Evolutionary conservation across 129 eudicot genomes (phyloP).

Genomic region (Centaurea solstitialis): DNA sequence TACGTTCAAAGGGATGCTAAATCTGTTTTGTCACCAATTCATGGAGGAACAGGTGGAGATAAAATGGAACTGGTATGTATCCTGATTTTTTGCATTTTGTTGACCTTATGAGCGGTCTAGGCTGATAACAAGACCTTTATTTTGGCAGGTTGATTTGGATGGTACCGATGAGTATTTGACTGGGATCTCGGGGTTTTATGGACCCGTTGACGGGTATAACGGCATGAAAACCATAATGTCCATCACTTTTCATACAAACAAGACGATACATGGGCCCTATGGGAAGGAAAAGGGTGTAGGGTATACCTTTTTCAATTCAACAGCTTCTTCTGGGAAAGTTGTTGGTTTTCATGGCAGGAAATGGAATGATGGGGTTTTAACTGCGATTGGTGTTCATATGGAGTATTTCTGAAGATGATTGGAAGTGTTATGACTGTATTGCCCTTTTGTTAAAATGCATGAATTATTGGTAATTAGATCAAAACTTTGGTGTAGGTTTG

Average conservation of each 20-base stretch:
- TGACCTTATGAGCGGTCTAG: too few relatives aligned
- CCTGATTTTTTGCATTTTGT: too few relatives aligned
- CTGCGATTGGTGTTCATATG: conserved; percentile 40
- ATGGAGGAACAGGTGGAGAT: conserved; percentile 24
- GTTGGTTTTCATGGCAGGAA: too few relatives aligned
- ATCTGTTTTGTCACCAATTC: conserved; percentile 21
- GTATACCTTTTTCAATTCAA: conserved; percentile 7
- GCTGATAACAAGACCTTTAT: too few relatives aligned
- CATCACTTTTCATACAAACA: conserved; percentile 28
- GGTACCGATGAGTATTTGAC: too few relatives aligned
- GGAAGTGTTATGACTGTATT: background rate
- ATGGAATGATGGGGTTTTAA: conserved; percentile 2
- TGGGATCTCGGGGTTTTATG: conserved; percentile 22
- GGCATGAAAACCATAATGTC: conserved; percentile 19
- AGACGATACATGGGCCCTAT: conserved; percentile 29
- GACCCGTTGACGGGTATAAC: background rate
- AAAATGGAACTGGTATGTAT: background rate
- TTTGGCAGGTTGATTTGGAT: too few relatives aligned
- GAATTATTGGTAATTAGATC: background rate
- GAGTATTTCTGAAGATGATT: conserved; percentile 16
- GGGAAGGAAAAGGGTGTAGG: background rate
- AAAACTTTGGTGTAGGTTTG: background rate
- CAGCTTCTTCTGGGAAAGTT: conserved; percentile 14
- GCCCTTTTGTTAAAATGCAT: background rate
- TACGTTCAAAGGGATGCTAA: conserved; percentile 24